Conservation (phyloP, 768 basidiomycete genomes). For the Krasilnikovozyma curviuscula region DNA sequence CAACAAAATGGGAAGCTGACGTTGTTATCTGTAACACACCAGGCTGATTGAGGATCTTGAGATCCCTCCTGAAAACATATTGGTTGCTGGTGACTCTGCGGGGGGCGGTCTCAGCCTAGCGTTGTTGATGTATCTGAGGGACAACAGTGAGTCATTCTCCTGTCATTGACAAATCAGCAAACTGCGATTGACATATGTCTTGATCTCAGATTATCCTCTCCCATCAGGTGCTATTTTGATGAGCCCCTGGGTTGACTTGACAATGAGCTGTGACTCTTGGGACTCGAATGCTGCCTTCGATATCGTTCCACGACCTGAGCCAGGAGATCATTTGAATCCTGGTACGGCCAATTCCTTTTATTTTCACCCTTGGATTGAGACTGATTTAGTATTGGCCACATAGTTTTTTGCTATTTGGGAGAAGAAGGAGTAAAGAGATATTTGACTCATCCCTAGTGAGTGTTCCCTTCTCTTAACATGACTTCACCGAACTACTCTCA, state of each 20-base stretch:
- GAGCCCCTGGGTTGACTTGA: slow-evolving; percentile 94
- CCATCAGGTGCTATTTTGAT: slow-evolving; percentile 74
- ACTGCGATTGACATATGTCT: background rate
- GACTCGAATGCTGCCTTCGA: slow-evolving; percentile 53
- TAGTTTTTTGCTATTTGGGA: slow-evolving; percentile 80
- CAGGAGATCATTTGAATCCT: slow-evolving; percentile 19
- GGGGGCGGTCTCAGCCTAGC: slow-evolving; percentile 77
- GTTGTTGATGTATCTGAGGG: slow-evolving; percentile 80
- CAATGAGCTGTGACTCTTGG: slow-evolving; percentile 98
- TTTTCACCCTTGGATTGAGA: too few species aligned
- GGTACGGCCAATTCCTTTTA: too few species aligned
- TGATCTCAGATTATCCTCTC: slow-evolving; percentile 39
- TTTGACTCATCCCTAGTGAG: slow-evolving; percentile 74
- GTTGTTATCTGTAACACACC: too few species aligned
- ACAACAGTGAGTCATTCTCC: slow-evolving; percentile 33
- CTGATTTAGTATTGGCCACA: too few species aligned
- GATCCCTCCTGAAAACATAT: slow-evolving; percentile 77
- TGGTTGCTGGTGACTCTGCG: slow-evolving; percentile 75
- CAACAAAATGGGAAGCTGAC: too few species aligned
- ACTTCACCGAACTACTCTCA: background rate
- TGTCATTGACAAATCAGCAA: background rate
- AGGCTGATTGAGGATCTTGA: slow-evolving; percentile 69
- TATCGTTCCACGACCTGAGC: slow-evolving; percentile 24
- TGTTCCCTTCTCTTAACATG: background rate
- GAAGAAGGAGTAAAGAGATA: slow-evolving; percentile 45